Evolutionary conservation across 768 basidiomycete genomes (phyloP), one percentile per base, ranked within the genome.

Genomic region (Auriculariales sp.): DNA sequence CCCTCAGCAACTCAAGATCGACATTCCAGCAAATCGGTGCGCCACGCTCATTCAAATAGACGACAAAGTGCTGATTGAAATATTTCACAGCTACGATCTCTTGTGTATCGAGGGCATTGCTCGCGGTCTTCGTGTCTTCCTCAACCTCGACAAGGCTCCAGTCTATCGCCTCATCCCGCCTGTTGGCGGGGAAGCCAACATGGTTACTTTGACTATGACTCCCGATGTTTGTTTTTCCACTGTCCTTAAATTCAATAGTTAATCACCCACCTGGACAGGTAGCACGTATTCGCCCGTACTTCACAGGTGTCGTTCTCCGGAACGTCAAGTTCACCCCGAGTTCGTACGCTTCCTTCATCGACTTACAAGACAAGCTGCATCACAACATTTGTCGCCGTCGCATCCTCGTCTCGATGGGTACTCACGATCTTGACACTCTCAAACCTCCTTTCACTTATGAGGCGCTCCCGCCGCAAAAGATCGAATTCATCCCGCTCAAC

Each of bases 291-390:
- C 79, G 95, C 56, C 93, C 93, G 0, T 82, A 79, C 67, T 92
- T 97, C 58, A 91, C 90, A 4, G 83, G 83, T 50, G 93, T 92
- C 9, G 71, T 98, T 51, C 73, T 99, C 44, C 86, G 95, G 54
- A 85, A 93, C 59, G 67, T 97, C 59, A 80, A 78, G 56, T 93
- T 99, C 69, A 89, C 87, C 27, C 79, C 79, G 35, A 73, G 75
- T 47, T 91, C 88, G 32, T 98, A 98, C 62, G 86, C 84, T 24
- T 92, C 89, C 54, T 98, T 99, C 77, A 94, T 99, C 57, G 95
- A 98, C 61, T 70, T 99, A n/a, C 95, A 99, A 68, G 95, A 99
- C 62, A 99, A 98, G 66, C 73, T 99, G 46, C 95, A 99, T 62
- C 86, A 93, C 60, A 99, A 99, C 64, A 77, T 99, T 29, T 92